Base-by-base conservation (phyloP, 2,329 filamentous ascomycete genomes). In the Anisogramma anomala region DNA sequence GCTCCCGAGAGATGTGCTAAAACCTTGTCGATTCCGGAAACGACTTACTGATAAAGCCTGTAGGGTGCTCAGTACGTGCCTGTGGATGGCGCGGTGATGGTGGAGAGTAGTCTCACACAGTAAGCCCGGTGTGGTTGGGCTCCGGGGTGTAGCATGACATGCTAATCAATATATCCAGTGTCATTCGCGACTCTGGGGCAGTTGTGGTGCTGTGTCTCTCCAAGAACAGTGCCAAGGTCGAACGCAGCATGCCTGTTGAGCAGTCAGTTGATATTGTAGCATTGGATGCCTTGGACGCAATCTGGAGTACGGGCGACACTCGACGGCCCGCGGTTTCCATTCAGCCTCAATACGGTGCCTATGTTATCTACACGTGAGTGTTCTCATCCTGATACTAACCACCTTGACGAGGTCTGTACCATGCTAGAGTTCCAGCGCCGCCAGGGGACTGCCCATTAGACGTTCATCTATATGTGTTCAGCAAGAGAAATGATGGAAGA, bases 51-150 rank as follows among this genome's bases (percentile, higher is more conserved):
- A n/a, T n/a, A n/a, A n/a, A n/a, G n/a, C n/a, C n/a, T n/a, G n/a
- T n/a, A n/a, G n/a, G n/a, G 73, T 15, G 73, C 67, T 11, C 72
- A 78, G 48, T 78, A 78, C 50, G 64, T 77, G 4, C 74, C 74
- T 3, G 61, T 78, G 2, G 74, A 79, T 46, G 72, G 72, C 26
- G 67, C 68, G 5, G 62, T 72, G 23, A 66, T 69, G 8, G 60
- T 69, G 0, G 66, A 69, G 36, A 58, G 60, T 14, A 66, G 66
- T 3, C 59, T 77, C 55, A 57, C 18, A 65, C 69, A 42, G 71
- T 74, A 19, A 58, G 75, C 34, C 53, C 58, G 19, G 62, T 76
- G 48, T 65, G 68, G 58, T 69, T 20, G 59, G 71, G 13, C 54
- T 76, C 4, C 76, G 70, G 49, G 54, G 9, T 6, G 22, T 9